Conservation (phyloP, 192 early-diverging fungal species). For the Mortierella claussenii region DNA sequence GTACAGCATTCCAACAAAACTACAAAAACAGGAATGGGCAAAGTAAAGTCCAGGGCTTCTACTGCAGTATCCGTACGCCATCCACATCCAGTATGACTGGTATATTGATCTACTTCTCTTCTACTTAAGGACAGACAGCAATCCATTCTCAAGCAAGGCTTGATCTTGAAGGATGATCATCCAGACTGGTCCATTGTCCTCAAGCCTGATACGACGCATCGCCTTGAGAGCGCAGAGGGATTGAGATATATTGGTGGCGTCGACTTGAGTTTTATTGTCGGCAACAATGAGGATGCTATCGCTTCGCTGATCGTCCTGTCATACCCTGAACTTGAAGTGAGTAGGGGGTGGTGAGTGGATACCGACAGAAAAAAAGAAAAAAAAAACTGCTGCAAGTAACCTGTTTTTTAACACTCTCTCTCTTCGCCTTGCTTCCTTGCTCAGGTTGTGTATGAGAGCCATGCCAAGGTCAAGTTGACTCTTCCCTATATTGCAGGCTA, state of each 20-base stretch:
- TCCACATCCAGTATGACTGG: not conserved
- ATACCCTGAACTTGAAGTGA: conserved; percentile 71
- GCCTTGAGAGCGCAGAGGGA: conserved; percentile 11
- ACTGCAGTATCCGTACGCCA: not conserved
- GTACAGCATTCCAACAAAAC: conserved; percentile 26
- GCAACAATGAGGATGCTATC: conserved; percentile 66
- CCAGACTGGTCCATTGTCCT: conserved; percentile 26
- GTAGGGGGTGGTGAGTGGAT: too few species aligned
- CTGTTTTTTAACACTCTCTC: too few species aligned
- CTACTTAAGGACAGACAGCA: conserved; percentile 21
- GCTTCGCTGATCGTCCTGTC: conserved; percentile 79
- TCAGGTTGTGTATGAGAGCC: conserved; percentile 73
- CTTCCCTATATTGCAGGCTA: conserved; percentile 90
- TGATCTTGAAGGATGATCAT: conserved; percentile 32
- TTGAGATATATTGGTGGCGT: conserved; percentile 78
- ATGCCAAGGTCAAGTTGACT: conserved; percentile 64
- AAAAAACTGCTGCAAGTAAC: too few species aligned
- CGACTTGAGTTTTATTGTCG: conserved; percentile 76
- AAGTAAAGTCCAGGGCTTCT: conserved; percentile 6
- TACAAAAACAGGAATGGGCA: conserved; percentile 49
- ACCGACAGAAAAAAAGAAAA: too few species aligned
- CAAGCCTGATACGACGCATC: conserved; percentile 10
- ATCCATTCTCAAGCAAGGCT: conserved; percentile 16
- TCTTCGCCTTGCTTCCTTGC: not conserved
- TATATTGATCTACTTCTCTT: not conserved